A percentile compares a stretch with the other conserved stretches of the same genome.
Evolutionary conservation across 2,329 filamentous ascomycete species (phyloP).

Genomic region (Aspergillus awamori): DNA sequence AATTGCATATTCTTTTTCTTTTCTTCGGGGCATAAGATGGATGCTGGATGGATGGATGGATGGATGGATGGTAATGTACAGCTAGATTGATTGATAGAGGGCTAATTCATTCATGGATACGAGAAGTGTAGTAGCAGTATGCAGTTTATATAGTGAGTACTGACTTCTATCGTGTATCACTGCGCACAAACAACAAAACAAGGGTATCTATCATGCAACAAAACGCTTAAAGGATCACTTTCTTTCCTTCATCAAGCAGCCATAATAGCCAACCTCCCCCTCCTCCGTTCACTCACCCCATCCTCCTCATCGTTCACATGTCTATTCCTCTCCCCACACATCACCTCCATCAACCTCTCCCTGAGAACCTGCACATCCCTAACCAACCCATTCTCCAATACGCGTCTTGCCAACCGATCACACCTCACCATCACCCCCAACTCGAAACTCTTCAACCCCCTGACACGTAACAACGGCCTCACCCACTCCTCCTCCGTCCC

Average conservation of each 20-base stretch:
- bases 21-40: background rate
- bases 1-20: background rate
- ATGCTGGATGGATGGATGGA: background rate
- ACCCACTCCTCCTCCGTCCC: constrained; percentile 34
- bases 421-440: constrained; percentile 38
- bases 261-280: constrained; percentile 33
- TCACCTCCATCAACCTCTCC: constrained; percentile 28
- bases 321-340: constrained; percentile 24
- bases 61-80: background rate
- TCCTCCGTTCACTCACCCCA: background rate
- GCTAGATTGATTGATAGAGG: background rate
- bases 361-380: constrained; percentile 31
- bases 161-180: background rate
- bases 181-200: constrained; percentile 17
- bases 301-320: constrained; percentile 2
- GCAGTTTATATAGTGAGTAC: background rate
- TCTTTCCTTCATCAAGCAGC: constrained; percentile 23
- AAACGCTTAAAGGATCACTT: background rate
- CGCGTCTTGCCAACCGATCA: constrained; percentile 31
- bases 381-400: constrained; percentile 32
- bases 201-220: constrained; percentile 17
- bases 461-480: constrained; percentile 31
- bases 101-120: too few relatives aligned
- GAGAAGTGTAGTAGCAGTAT: background rate
- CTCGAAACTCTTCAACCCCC: constrained; percentile 36